These are phyloP conservation scores for Phtheirospermum japonicum DNA, from an alignment of 257 asterid genomes.

Conservation along the genomic window DNA sequence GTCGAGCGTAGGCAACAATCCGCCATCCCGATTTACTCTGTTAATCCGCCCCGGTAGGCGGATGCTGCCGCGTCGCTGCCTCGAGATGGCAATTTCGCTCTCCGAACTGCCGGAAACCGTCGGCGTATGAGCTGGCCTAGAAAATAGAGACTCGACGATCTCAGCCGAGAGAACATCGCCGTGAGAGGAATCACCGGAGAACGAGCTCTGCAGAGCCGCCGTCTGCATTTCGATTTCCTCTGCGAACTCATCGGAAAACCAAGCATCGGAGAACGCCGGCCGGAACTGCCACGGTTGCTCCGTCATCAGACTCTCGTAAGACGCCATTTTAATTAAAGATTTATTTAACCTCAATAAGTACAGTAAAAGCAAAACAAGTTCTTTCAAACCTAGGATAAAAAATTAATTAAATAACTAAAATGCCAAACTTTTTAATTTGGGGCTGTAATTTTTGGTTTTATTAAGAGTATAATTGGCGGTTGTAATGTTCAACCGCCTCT, in stretches of 20 bases:
- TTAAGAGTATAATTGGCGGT: no score
- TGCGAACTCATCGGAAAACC: slow-evolving; percentile 47
- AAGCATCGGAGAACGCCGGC: slow-evolving; percentile 48
- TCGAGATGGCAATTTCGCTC: slow-evolving; percentile 40
- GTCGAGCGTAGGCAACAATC: slow-evolving; percentile 41
- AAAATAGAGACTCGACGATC: slow-evolving; percentile 27
- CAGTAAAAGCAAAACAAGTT: background rate
- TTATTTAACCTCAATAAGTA: background rate
- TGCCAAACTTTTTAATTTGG: no score
- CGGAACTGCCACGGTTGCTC: slow-evolving; percentile 56
- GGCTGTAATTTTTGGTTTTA: no score
- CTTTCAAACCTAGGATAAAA: no score
- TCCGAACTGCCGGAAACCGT: slow-evolving; percentile 59
- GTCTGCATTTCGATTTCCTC: slow-evolving; percentile 54
- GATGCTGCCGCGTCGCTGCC: slow-evolving; percentile 28
- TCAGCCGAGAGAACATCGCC: slow-evolving; percentile 35
- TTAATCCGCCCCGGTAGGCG: slow-evolving; percentile 28
- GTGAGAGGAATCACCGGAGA: slow-evolving; percentile 20
- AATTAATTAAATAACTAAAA: no score
- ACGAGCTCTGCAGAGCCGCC: slow-evolving; percentile 49
- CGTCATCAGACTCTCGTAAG: no score
- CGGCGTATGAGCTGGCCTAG: slow-evolving; percentile 43
- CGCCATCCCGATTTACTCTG: slow-evolving; percentile 6
- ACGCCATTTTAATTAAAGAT: no score
- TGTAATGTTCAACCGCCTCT: no score